Evolutionary conservation across 2,329 filamentous ascomycete genomes (phyloP).

Genomic region (Calonectria hongkongensis): DNA sequence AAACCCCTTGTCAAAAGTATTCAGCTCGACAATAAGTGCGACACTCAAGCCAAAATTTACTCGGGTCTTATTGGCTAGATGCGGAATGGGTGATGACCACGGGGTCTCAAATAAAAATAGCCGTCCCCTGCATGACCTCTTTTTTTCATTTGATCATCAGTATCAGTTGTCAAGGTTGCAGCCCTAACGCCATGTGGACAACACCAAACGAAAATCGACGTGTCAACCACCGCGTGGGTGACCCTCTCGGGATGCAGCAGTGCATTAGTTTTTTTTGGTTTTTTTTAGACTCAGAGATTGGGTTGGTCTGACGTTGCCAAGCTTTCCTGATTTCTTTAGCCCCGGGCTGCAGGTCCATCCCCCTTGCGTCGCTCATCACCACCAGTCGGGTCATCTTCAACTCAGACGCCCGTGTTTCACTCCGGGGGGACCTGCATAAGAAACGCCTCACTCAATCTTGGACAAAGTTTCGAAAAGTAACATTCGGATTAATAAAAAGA

Average conservation of each 20-base stretch:
- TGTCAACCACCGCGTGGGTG: conserved; percentile 1
- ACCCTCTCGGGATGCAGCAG: conserved; percentile 13
- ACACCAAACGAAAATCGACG: neutral
- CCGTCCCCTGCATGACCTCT: neutral
- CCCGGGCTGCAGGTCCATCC: conserved; percentile 17
- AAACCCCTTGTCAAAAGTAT: conserved; percentile 7
- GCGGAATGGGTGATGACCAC: neutral
- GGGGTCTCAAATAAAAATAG: conserved; percentile 11
- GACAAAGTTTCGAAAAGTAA: neutral
- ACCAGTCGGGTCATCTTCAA: conserved; percentile 3
- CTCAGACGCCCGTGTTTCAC: conserved; percentile 32
- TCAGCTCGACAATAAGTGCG: conserved; percentile 26
- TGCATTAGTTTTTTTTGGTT: conserved; percentile 11
- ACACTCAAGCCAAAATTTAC: neutral
- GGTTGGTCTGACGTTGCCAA: conserved; percentile 20
- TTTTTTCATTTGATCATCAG: conserved; percentile 13
- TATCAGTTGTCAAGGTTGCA: conserved; percentile 10
- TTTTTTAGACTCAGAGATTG: conserved; percentile 34
- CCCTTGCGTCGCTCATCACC: conserved; percentile 16
- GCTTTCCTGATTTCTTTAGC: neutral
- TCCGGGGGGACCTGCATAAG: conserved; percentile 16
- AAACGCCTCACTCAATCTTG: neutral
- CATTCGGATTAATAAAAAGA: neutral
- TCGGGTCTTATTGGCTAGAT: neutral
- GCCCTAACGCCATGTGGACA: conserved; percentile 21